These are phyloP conservation scores for Rhodotorula sp. DNA, from an alignment of 1,284 basidiomycete genomes.

Conservation along the genomic window DNA sequence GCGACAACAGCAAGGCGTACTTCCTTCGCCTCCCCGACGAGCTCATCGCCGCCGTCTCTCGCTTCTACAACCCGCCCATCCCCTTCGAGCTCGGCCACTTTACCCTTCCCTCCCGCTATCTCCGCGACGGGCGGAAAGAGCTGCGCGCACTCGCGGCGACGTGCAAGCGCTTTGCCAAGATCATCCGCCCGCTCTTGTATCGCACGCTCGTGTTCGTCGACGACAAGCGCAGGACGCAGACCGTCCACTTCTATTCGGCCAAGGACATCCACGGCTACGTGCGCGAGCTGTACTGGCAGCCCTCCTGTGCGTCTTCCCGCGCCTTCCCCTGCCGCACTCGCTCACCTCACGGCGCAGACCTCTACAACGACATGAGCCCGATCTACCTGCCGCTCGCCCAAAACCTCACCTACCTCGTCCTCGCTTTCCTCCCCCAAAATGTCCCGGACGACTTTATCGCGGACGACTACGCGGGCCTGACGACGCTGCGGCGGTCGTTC, in stretches of 20 bases:
- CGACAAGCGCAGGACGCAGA: conserved; percentile 13
- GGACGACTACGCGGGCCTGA: conserved; percentile 25
- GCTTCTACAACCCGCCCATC: conserved; percentile 26
- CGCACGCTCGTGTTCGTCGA: conserved; percentile 28
- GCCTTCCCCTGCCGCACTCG: background rate
- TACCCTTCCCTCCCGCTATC: conserved; percentile 11
- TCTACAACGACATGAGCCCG: conserved; percentile 32
- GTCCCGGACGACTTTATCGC: conserved; percentile 20
- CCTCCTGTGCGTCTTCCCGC: conserved; percentile 2
- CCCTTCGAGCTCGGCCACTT: conserved; percentile 32
- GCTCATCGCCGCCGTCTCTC: conserved; percentile 8
- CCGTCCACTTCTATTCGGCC: conserved; percentile 15
- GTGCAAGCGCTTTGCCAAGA: conserved; percentile 11
- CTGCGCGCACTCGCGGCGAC: conserved; percentile 16
- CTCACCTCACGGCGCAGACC: background rate
- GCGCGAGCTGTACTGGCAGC: conserved; percentile 32
- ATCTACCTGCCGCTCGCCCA: conserved; percentile 16
- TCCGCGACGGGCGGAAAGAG: conserved; percentile 11
- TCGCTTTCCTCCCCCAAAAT: conserved; percentile 29
- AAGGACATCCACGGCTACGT: conserved; percentile 11
- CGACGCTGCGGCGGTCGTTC: conserved; percentile 20
- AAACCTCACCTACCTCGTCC: conserved; percentile 31
- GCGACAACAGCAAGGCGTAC: background rate
- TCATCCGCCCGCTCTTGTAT: conserved; percentile 19
- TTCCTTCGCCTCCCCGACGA: conserved; percentile 20